phyloP scores from a whole-genome alignment of 768 basidiomycete genomes.

The Trametes gibbosa region DNA sequence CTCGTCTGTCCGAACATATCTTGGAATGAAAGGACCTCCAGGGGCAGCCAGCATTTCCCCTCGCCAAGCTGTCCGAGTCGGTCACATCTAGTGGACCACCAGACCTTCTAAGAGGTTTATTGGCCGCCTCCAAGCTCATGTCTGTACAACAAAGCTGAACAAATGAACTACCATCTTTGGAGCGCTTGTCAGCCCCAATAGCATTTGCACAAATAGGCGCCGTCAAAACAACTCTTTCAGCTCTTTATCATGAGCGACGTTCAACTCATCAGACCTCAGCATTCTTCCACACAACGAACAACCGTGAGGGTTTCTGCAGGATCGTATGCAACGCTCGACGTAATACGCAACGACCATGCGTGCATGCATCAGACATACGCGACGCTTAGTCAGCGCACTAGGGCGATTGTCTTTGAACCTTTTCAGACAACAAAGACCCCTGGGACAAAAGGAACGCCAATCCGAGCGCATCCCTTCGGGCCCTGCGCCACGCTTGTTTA shows the following conservation, averaged over 20 bases:
- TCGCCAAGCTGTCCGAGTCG: not conserved
- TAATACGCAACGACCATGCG: not conserved
- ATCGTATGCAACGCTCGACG: not conserved
- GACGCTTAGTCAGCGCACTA: constrained; percentile 15
- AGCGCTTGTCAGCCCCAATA: constrained; percentile 5
- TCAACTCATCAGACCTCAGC: not conserved
- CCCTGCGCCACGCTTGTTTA: constrained; percentile 5
- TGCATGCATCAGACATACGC: constrained; percentile 6
- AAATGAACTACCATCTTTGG: not conserved
- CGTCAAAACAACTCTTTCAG: not conserved
- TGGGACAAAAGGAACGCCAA: constrained; percentile 23
- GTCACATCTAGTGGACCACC: not conserved
- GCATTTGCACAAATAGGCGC: not conserved
- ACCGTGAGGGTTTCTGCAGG: not conserved
- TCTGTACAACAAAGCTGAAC: not conserved
- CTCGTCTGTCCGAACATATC: too few species aligned
- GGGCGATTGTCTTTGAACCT: constrained; percentile 16
- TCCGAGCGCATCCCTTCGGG: constrained; percentile 14
- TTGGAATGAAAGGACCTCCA: too few species aligned
- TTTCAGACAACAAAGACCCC: constrained; percentile 21
- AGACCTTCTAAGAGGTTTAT: not conserved
- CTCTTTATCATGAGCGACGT: not conserved
- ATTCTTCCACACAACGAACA: not conserved
- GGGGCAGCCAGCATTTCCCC: not conserved
- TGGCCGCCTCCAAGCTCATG: not conserved